Conservation (phyloP, 1,284 basidiomycete species). For the Dichomitus squalens region DNA sequence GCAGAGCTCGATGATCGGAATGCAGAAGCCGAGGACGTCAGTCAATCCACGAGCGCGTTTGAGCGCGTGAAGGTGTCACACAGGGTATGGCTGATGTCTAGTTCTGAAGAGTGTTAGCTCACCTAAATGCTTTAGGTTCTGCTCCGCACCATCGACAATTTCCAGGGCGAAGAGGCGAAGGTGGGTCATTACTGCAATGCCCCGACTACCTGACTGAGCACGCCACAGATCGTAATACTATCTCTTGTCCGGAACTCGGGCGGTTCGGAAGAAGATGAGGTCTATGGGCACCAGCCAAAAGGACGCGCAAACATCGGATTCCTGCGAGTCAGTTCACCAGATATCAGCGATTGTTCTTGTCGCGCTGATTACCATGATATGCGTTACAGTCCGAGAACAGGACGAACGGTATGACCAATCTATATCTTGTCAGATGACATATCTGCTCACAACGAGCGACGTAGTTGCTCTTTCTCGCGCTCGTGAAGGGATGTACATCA, state of each 20-base stretch:
- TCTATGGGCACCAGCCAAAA: conserved; percentile 37
- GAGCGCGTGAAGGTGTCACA: conserved; percentile 40
- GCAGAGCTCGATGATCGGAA: conserved; percentile 50
- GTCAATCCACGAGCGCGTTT: conserved; percentile 21
- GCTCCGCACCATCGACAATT: conserved; percentile 76
- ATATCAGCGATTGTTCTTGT: neutral
- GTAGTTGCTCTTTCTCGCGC: conserved; percentile 74
- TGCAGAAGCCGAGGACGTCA: conserved; percentile 37
- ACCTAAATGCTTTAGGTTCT: conserved; percentile 46
- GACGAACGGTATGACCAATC: conserved; percentile 44
- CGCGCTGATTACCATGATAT: neutral
- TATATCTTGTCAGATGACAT: neutral
- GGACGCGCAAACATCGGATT: conserved; percentile 62
- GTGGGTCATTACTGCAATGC: conserved; percentile 3
- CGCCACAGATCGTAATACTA: conserved; percentile 57
- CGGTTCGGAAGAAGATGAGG: conserved; percentile 30
- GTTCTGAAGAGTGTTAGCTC: neutral
- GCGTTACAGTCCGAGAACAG: conserved; percentile 52
- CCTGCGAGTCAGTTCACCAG: conserved; percentile 48
- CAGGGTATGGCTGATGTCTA: conserved; percentile 36
- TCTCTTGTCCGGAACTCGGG: conserved; percentile 74
- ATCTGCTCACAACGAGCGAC: neutral
- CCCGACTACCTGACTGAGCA: neutral
- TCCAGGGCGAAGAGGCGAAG: conserved; percentile 71
- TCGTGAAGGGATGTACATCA: conserved; percentile 68